Percentiles rank a stretch among this genome's conserved stretches.
Conservation (phyloP, 1,284 basidiomycete genomes). For the Leccinum insigne region DNA sequence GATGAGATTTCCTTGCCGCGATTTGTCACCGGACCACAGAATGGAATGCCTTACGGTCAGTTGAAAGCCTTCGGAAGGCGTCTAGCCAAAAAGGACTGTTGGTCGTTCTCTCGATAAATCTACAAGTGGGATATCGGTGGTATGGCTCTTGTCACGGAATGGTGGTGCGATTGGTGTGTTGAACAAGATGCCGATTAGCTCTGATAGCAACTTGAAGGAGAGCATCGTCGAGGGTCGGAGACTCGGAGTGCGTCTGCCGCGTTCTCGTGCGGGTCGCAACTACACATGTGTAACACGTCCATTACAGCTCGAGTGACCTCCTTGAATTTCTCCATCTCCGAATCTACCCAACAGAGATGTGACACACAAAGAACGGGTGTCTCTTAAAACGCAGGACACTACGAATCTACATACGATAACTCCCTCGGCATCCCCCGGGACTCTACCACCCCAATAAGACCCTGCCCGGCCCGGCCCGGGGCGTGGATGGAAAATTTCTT, state of each 20-base stretch:
- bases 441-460: not conserved
- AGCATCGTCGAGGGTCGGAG: slow-evolving; percentile 11
- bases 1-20: slow-evolving; percentile 8
- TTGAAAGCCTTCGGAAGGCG: not conserved
- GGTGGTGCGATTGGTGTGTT: slow-evolving; percentile 24
- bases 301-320: not conserved
- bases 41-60: slow-evolving; percentile 16
- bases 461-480: not conserved
- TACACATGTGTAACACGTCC: not conserved
- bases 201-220: slow-evolving; percentile 18
- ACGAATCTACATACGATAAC: not conserved
- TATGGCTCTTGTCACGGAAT: not conserved
- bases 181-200: slow-evolving; percentile 21
- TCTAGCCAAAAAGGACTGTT: slow-evolving; percentile 3
- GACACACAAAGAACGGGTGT: not conserved
- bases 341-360: not conserved
- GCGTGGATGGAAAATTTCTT: not conserved
- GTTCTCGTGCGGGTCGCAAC: slow-evolving; percentile 14
- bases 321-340: not conserved
- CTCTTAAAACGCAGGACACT: not conserved
- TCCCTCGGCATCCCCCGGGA: not conserved
- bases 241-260: not conserved
- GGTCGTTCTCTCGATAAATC: slow-evolving; percentile 11
- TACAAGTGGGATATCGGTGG: slow-evolving; percentile 14
- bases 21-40: slow-evolving; percentile 1